A percentile compares a stretch with the other conserved stretches of the same genome.
Conservation (phyloP, 1,284 basidiomycete genomes). For the Phellopilus nigrolimitatus region DNA sequence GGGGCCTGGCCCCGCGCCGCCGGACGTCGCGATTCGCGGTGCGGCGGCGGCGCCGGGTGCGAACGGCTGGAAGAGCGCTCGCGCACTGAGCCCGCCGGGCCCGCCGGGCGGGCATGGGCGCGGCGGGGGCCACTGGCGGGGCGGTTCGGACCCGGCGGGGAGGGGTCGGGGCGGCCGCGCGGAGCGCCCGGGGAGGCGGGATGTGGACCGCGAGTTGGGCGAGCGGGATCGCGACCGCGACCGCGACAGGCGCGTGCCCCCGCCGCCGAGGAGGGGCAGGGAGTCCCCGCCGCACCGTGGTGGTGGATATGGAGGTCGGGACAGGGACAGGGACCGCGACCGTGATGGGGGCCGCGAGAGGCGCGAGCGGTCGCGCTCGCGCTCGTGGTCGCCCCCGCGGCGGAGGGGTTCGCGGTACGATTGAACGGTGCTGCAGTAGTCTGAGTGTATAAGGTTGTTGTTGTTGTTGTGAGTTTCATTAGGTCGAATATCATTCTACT, state of each 20-base stretch:
- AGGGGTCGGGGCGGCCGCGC: slow-evolving; percentile 38
- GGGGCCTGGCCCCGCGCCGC: slow-evolving; percentile 36
- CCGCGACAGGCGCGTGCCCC: slow-evolving; percentile 37
- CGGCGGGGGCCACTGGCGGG: slow-evolving; percentile 68
- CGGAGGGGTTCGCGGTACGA: slow-evolving; percentile 21
- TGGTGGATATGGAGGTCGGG: slow-evolving; percentile 24
- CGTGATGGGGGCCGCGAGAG: slow-evolving; percentile 30
- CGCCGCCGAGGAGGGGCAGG: slow-evolving; percentile 39
- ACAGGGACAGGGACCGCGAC: no score
- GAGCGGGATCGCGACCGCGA: no score
- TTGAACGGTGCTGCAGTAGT: no score
- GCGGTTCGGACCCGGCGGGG: slow-evolving; percentile 47
- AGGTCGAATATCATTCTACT: no score
- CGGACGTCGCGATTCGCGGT: slow-evolving; percentile 45
- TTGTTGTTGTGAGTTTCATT: no score
- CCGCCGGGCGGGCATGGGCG: slow-evolving; percentile 35
- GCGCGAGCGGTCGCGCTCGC: slow-evolving; percentile 35
- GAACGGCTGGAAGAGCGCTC: slow-evolving; percentile 41
- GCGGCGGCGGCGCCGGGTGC: slow-evolving; percentile 31
- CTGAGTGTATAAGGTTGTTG: no score
- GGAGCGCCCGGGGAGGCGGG: slow-evolving; percentile 35
- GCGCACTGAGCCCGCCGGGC: slow-evolving; percentile 34
- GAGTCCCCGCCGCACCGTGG: slow-evolving; percentile 38
- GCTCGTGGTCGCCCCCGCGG: slow-evolving; percentile 32
- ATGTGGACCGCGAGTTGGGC: slow-evolving; percentile 32